Evolutionary conservation across 495 filamentous ascomycete species (phyloP).

Genomic region (Aspergillus biplanus): DNA sequence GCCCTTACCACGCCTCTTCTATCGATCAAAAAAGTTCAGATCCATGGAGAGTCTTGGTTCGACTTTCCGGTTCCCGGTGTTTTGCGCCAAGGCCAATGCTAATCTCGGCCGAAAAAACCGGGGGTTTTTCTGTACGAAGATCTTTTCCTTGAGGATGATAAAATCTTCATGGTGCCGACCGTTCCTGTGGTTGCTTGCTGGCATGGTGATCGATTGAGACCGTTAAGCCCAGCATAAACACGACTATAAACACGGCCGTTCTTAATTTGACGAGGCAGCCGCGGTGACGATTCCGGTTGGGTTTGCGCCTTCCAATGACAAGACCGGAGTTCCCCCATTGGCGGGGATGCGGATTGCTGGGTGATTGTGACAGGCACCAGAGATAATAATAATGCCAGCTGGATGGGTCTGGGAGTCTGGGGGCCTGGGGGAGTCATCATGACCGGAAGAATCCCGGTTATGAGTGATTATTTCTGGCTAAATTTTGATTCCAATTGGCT

Average conservation of each 20-base stretch:
- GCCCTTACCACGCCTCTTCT: too few species aligned
- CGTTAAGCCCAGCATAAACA: conserved; percentile 44
- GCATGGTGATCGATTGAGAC: conserved; percentile 45
- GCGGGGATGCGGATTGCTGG: conserved; percentile 64
- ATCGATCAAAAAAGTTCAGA: too few species aligned
- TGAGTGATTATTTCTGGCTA: neutral
- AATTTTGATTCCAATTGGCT: neutral
- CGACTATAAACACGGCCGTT: conserved; percentile 57
- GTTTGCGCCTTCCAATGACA: conserved; percentile 46
- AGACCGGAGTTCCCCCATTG: conserved; percentile 50
- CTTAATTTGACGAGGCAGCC: conserved; percentile 64
- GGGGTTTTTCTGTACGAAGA: conserved; percentile 45
- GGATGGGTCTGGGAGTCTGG: conserved; percentile 31
- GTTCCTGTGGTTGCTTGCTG: conserved; percentile 43
- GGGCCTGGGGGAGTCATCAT: too few species aligned
- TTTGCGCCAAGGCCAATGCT: too few species aligned
- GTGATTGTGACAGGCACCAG: too few species aligned
- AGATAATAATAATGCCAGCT: conserved; percentile 47
- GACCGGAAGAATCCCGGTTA: neutral
- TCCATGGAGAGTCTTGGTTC: too few species aligned
- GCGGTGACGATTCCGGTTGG: conserved; percentile 60
- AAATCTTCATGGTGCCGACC: conserved; percentile 53
- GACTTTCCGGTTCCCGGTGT: too few species aligned
- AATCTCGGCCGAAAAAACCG: conserved; percentile 47
- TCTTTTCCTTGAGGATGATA: conserved; percentile 44